Percentiles rank a stretch among this genome's conserved stretches.
Conservation (phyloP, 1,284 basidiomycete genomes). For the Boletus sp. region DNA sequence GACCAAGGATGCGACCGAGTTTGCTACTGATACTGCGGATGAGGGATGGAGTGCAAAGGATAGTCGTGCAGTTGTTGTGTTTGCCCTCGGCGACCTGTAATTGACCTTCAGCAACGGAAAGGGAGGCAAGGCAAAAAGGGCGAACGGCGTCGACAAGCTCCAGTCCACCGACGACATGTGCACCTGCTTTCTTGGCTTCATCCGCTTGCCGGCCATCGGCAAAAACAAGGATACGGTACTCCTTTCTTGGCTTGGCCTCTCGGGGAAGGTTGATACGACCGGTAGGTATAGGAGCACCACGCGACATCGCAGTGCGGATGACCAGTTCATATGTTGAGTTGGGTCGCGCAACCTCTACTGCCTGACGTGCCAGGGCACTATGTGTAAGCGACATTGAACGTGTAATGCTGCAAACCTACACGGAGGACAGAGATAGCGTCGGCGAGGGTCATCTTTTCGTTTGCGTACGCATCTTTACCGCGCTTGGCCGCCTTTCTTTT, state of each 20-base stretch:
- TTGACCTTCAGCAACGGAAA: conserved; percentile 7
- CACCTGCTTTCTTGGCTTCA: conserved; percentile 78
- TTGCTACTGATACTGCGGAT: conserved; percentile 76
- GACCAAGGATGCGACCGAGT: conserved; percentile 88
- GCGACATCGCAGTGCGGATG: conserved; percentile 72
- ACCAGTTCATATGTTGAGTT: conserved; percentile 76
- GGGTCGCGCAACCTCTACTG: conserved; percentile 75
- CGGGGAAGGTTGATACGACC: conserved; percentile 69
- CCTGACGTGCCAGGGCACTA: conserved; percentile 39
- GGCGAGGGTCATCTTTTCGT: conserved; percentile 57
- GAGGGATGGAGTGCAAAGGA: conserved; percentile 80
- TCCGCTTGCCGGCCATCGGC: conserved; percentile 76
- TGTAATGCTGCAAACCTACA: conserved; percentile 40
- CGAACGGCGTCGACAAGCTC: conserved; percentile 80
- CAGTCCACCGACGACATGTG: conserved; percentile 80
- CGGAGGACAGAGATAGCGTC: conserved; percentile 67
- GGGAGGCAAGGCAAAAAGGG: conserved; percentile 16
- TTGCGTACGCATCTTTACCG: conserved; percentile 46
- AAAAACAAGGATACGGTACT: conserved; percentile 82
- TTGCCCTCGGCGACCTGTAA: conserved; percentile 61
- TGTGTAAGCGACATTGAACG: conserved; percentile 4
- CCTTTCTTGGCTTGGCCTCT: conserved; percentile 68
- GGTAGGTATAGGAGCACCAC: conserved; percentile 74
- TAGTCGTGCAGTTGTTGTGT: conserved; percentile 68
- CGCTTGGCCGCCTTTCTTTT: conserved; percentile 34